Evolutionary conservation across 2,329 filamentous ascomycete genomes (phyloP).

Genomic region (Fusarium bactridioides): DNA sequence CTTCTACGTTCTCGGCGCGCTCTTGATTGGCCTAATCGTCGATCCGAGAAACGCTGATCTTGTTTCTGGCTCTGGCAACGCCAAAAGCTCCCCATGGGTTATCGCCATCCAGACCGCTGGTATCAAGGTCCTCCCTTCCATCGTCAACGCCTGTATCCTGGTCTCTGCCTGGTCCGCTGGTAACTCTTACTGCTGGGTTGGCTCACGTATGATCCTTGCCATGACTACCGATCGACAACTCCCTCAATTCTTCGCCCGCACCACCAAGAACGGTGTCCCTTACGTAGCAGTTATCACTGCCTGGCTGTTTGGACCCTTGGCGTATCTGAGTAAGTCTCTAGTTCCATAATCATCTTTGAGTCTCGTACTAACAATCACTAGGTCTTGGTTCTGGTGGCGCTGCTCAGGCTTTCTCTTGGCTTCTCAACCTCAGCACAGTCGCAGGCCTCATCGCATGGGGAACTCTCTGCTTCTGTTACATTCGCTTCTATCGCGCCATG

Average conservation of each 20-base stretch:
- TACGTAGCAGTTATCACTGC: constrained; percentile 62
- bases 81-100: constrained; percentile 70
- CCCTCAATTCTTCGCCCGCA: constrained; percentile 66
- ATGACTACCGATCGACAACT: constrained; percentile 73
- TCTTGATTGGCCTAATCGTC: constrained; percentile 66
- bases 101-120: constrained; percentile 73
- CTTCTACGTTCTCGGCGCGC: constrained; percentile 66
- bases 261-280: constrained; percentile 69
- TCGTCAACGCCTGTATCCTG: constrained; percentile 74
- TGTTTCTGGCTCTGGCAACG: constrained; percentile 47
- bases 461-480: constrained; percentile 64
- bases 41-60: constrained; percentile 70
- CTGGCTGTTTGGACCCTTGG: constrained; percentile 68
- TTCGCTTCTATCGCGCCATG: constrained; percentile 60
- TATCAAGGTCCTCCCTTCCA: constrained; percentile 68
- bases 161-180: constrained; percentile 71
- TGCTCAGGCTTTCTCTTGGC: constrained; percentile 73
- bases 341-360: rapidly evolving
- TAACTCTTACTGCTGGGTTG: constrained; percentile 61
- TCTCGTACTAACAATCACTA: not conserved
- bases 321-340: constrained; percentile 70
- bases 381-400: constrained; percentile 54
- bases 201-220: constrained; percentile 74
- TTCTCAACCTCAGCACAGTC: constrained; percentile 73
- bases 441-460: constrained; percentile 69